Evolutionary conservation across 2,329 filamentous ascomycete species (phyloP).

Genomic region (Fusarium annulatum): DNA sequence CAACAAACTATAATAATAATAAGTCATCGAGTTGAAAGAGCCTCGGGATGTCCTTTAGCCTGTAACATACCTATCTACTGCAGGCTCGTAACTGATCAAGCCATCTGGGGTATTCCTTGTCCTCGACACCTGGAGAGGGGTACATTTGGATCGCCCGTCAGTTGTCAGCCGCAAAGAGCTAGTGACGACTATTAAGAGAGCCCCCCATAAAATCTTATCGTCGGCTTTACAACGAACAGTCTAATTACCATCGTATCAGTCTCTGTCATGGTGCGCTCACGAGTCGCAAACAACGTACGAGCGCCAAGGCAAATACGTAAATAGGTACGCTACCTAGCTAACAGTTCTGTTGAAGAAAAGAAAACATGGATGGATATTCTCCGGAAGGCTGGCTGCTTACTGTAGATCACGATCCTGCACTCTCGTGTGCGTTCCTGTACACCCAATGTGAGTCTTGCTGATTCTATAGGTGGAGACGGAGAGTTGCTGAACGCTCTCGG

Average conservation of each 20-base stretch:
- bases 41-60: constrained; percentile 7
- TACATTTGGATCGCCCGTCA: constrained; percentile 27
- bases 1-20: neutral
- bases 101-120: neutral
- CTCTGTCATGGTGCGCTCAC: neutral
- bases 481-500: constrained; percentile 23
- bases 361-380: constrained; percentile 2
- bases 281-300: constrained; percentile 1
- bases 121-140: neutral
- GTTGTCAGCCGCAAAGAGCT: constrained; percentile 32
- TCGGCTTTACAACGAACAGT: constrained; percentile 1
- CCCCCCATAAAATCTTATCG: neutral
- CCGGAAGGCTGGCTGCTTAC: constrained; percentile 3
- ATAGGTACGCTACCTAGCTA: neutral
- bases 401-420: constrained; percentile 21
- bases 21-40: neutral
- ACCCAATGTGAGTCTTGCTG: neutral
- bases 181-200: neutral
- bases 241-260: constrained; percentile 1
- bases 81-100: neutral
- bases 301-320: neutral
- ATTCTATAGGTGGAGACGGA: constrained; percentile 16
- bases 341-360: constrained; percentile 1
- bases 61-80: neutral
- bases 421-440: neutral